A percentile compares a stretch with the other conserved stretches of the same genome.
Evolutionary conservation across 1,139 yeast genomes (phyloP).

Genomic region (Pichiaceae sp.): DNA sequence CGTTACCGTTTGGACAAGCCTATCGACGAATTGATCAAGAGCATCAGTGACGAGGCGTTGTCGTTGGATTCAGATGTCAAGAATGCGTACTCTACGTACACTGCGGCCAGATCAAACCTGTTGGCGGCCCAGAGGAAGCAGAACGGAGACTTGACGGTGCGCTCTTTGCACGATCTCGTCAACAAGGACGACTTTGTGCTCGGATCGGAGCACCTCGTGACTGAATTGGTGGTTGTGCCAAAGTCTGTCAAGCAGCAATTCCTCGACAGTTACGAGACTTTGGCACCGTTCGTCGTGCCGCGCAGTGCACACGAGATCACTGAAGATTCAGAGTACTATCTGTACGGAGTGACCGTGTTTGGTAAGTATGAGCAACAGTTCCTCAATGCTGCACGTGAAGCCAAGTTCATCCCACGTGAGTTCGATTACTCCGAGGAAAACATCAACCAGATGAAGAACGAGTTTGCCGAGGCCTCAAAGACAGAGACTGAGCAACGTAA

Average conservation of each 20-base stretch:
- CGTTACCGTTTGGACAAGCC: constrained; percentile 83
- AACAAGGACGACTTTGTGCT: constrained; percentile 77
- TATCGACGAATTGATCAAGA: constrained; percentile 62
- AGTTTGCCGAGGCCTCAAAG: constrained; percentile 47
- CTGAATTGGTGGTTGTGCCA: constrained; percentile 84
- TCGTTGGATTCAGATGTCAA: constrained; percentile 80
- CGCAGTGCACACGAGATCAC: constrained; percentile 70
- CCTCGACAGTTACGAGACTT: constrained; percentile 61
- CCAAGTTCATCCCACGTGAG: constrained; percentile 89
- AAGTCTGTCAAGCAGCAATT: constrained; percentile 52
- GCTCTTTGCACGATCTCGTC: constrained; percentile 85
- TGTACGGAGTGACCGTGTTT: constrained; percentile 78
- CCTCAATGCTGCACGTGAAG: constrained; percentile 65
- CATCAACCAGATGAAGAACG: constrained; percentile 65
- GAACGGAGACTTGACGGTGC: constrained; percentile 87
- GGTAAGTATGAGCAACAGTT: constrained; percentile 72
- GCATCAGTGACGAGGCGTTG: constrained; percentile 69
- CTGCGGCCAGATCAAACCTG: constrained; percentile 73
- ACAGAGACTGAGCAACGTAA: constrained; percentile 68
- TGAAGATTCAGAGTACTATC: constrained; percentile 62
- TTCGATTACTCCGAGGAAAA: constrained; percentile 77
- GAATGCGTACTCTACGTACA: constrained; percentile 59
- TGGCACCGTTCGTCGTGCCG: constrained; percentile 81
- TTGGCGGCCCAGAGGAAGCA: constrained; percentile 87
- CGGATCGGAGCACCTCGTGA: constrained; percentile 77